Percentiles rank a stretch among this genome's conserved stretches.
Conservation (phyloP, 2,329 filamentous ascomycete genomes). For the Ascochyta koolunga region DNA sequence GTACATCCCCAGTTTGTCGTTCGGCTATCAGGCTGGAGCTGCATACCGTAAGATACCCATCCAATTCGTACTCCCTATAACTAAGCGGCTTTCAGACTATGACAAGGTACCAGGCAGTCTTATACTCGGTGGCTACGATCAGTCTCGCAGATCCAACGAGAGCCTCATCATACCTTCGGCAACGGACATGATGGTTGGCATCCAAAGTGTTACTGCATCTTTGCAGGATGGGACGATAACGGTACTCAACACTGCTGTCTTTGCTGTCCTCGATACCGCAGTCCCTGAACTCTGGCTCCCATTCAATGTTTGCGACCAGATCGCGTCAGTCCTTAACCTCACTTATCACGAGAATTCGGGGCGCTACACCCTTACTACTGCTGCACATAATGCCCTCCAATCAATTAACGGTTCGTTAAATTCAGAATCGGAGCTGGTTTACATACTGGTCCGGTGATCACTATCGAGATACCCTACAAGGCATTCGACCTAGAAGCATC, state of each 20-base stretch:
- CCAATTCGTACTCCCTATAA: not conserved
- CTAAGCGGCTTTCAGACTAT: conserved; percentile 28
- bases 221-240: conserved; percentile 46
- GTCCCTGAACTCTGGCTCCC: conserved; percentile 58
- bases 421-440: conserved; percentile 50
- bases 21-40: conserved; percentile 76
- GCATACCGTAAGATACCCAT: conserved; percentile 63
- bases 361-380: conserved; percentile 67
- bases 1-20: conserved; percentile 73
- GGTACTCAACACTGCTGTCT: conserved; percentile 29
- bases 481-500: conserved; percentile 55
- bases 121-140: conserved; percentile 73
- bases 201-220: conserved; percentile 50
- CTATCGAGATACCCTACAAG: conserved; percentile 56
- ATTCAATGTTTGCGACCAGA: conserved; percentile 63
- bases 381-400: conserved; percentile 59
- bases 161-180: conserved; percentile 62
- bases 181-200: conserved; percentile 65
- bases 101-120: conserved; percentile 53
- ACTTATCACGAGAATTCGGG: conserved; percentile 68
- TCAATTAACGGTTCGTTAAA: conserved; percentile 48
- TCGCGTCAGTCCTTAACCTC: conserved; percentile 68
- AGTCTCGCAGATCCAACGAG: conserved; percentile 64
- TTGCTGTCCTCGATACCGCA: conserved; percentile 53
- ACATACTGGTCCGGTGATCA: conserved; percentile 39